Percentiles rank a stretch among this genome's conserved stretches.
Evolutionary conservation across 345 rosid genomes (phyloP).

Genomic region (Lepidium sativum): DNA sequence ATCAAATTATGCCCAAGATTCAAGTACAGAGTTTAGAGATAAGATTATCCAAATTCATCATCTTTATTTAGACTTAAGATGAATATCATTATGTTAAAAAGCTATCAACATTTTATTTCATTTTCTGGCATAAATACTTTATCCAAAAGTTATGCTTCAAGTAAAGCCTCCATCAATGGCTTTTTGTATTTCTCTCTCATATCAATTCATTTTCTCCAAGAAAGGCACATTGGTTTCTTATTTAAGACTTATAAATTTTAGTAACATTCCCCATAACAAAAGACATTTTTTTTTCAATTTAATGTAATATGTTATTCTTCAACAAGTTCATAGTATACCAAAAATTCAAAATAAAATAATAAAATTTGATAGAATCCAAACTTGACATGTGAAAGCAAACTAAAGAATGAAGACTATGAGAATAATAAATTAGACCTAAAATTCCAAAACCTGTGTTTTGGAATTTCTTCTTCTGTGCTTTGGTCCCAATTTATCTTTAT

Average conservation of each 20-base stretch:
- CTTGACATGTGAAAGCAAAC: conserved; percentile 18
- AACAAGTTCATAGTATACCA: neutral
- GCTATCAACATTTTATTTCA: neutral
- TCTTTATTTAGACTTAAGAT: neutral
- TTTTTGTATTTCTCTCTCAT: neutral
- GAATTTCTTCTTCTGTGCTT: conserved; percentile 13
- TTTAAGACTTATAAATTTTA: neutral
- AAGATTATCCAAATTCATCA: too few relatives aligned
- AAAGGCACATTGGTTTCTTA: conserved; percentile 26
- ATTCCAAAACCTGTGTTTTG: conserved; percentile 18
- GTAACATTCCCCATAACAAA: conserved; percentile 19
- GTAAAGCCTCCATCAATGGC: conserved; percentile 31
- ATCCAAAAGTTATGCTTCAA: conserved; percentile 37
- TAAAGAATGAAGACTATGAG: conserved; percentile 10
- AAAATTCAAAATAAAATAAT: neutral
- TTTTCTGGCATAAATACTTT: conserved; percentile 5
- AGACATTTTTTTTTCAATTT: neutral
- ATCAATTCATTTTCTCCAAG: conserved; percentile 20
- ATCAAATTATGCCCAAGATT: conserved; percentile 12
- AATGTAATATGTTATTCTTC: neutral
- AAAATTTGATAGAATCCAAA: conserved; percentile 6
- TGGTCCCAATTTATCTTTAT: conserved; percentile 8
- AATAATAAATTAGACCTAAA: conserved; percentile 2
- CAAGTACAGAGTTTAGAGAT: conserved; percentile 7
- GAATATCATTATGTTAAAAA: neutral